phyloP scores from a whole-genome alignment of 2,329 filamentous ascomycete genomes.

The Aureobasidium subglaciale region DNA sequence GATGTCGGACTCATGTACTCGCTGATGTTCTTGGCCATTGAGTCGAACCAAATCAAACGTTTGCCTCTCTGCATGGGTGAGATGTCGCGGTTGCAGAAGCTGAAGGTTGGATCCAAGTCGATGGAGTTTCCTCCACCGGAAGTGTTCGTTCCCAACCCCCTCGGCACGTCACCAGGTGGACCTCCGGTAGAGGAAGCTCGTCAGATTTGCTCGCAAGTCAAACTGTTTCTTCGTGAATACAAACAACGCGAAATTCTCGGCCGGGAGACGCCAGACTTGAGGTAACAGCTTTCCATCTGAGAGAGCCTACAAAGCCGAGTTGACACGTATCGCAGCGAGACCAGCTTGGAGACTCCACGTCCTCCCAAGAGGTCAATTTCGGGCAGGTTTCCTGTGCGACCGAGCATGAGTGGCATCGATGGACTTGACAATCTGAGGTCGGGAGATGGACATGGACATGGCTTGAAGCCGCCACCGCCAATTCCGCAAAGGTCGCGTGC shows the following conservation, averaged over 20 bases:
- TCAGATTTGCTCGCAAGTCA: conserved; percentile 51
- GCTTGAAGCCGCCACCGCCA: conserved; percentile 55
- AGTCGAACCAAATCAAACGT: conserved; percentile 79
- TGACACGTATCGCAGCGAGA: conserved; percentile 50
- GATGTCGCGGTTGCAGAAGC: conserved; percentile 79
- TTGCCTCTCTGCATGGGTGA: conserved; percentile 79
- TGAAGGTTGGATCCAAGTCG: conserved; percentile 86
- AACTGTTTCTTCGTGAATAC: conserved; percentile 47
- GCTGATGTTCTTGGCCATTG: conserved; percentile 80
- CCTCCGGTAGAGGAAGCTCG: conserved; percentile 43
- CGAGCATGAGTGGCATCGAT: conserved; percentile 53
- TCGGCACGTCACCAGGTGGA: conserved; percentile 26
- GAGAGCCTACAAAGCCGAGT: neutral
- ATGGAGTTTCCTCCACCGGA: conserved; percentile 63
- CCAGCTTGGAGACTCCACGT: conserved; percentile 68
- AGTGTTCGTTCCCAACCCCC: conserved; percentile 31
- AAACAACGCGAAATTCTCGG: conserved; percentile 23
- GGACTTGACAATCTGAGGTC: conserved; percentile 45
- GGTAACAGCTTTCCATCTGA: neutral
- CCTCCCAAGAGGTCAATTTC: conserved; percentile 51
- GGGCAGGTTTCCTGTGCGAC: conserved; percentile 55
- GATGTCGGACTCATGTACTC: conserved; percentile 76
- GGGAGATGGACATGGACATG: conserved; percentile 63
- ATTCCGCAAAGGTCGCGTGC: conserved; percentile 78
- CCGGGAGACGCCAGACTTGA: conserved; percentile 20